Conservation (phyloP, 352 stramenopile species). For the Phytophthora vignae region DNA sequence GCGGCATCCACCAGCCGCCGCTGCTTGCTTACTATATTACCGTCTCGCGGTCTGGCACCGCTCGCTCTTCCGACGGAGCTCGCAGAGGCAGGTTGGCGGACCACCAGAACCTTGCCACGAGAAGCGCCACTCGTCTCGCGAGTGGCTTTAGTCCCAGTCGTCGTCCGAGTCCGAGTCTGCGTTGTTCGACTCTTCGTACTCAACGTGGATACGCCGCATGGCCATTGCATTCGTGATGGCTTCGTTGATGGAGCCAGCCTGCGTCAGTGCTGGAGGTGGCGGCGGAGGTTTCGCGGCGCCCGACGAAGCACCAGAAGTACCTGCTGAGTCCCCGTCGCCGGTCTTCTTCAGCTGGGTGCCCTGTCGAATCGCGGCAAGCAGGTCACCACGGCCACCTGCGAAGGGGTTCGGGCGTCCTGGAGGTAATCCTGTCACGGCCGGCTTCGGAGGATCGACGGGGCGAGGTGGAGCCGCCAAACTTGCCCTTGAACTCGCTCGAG, state of each 20-base stretch:
- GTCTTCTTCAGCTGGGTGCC: conserved; percentile 67
- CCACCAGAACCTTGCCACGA: conserved; percentile 14
- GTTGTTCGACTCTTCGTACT: conserved; percentile 76
- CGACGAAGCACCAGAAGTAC: conserved; percentile 23
- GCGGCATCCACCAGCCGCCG: conserved; percentile 15
- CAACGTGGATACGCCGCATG: conserved; percentile 77
- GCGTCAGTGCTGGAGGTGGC: conserved; percentile 41
- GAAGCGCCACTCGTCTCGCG: conserved; percentile 10
- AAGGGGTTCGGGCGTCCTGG: conserved; percentile 71
- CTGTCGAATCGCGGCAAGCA: conserved; percentile 82
- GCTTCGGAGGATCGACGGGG: conserved; percentile 24
- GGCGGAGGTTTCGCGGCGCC: conserved; percentile 27
- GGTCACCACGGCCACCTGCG: conserved; percentile 68
- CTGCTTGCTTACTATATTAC: conserved; percentile 37
- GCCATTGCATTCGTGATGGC: conserved; percentile 87
- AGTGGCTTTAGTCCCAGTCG: conserved; percentile 69
- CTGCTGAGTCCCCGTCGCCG: conserved; percentile 4
- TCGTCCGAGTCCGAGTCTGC: conserved; percentile 78
- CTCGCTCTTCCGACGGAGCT: conserved; percentile 44
- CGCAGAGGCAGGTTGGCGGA: conserved; percentile 10
- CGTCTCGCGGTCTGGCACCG: conserved; percentile 15
- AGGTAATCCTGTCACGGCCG: conserved; percentile 55
- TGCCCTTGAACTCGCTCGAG: conserved; percentile 45
- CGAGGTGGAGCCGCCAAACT: conserved; percentile 36
- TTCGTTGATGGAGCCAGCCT: conserved; percentile 74